Evolutionary conservation across 2,329 filamentous ascomycete species (phyloP).

Genomic region (Exophiala sp.): DNA sequence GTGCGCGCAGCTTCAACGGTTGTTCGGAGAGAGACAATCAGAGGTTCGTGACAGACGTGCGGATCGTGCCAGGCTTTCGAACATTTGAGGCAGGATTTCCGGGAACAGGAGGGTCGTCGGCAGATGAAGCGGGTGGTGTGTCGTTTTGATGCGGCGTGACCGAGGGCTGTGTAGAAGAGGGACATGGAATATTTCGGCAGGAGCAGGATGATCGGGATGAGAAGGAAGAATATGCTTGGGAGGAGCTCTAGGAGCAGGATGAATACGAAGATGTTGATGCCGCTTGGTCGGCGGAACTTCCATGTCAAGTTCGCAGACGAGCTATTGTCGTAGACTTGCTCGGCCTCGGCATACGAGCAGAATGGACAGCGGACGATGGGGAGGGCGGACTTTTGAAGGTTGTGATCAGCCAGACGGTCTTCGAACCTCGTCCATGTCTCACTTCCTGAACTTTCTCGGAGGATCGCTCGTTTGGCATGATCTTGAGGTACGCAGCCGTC

Average conservation of each 20-base stretch:
- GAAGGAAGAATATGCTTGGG: constrained; percentile 52
- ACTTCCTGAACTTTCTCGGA: constrained; percentile 63
- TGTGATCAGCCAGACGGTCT: constrained; percentile 72
- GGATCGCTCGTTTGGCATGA: constrained; percentile 69
- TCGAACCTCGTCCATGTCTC: constrained; percentile 75
- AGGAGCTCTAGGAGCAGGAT: constrained; percentile 44
- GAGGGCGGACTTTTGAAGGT: constrained; percentile 67
- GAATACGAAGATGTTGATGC: constrained; percentile 51
- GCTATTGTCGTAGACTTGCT: constrained; percentile 65
- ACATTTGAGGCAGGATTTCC: constrained; percentile 76
- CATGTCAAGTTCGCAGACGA: constrained; percentile 51
- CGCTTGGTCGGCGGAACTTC: constrained; percentile 54
- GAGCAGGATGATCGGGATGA: constrained; percentile 51
- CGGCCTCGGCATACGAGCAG: constrained; percentile 85
- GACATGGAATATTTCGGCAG: constrained; percentile 53
- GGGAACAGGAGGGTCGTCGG: constrained; percentile 63
- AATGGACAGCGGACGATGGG: constrained; percentile 83
- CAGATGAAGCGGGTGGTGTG: constrained; percentile 77
- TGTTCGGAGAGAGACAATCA: constrained; percentile 75
- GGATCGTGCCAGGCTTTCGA: constrained; percentile 80
- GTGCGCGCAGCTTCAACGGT: constrained; percentile 92
- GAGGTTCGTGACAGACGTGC: constrained; percentile 84
- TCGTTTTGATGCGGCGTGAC: constrained; percentile 65
- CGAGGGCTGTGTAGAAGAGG: constrained; percentile 56
- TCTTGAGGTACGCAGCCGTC: constrained; percentile 66